These are phyloP conservation scores for Colletotrichum sp. DNA, from an alignment of 2,329 filamentous ascomycete genomes.

Conservation along the genomic window DNA sequence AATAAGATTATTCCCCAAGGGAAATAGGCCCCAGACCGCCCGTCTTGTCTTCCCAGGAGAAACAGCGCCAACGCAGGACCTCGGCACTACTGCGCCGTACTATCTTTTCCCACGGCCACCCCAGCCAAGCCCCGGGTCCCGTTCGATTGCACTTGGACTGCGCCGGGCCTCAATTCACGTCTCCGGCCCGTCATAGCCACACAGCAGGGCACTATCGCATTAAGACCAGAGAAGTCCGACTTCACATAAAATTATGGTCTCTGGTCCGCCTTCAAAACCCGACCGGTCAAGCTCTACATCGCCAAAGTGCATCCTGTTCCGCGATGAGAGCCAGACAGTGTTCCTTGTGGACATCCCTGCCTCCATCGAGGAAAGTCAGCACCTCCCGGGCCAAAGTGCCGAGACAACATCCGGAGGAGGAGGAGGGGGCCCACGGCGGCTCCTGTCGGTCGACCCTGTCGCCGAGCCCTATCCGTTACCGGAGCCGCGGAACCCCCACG, in stretches of 20 bases:
- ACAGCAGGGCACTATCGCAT: background rate
- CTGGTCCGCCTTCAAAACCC: background rate
- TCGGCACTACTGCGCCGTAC: slow-evolving; percentile 2
- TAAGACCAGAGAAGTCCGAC: background rate
- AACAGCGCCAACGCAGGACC: slow-evolving; percentile 9
- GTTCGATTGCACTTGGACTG: slow-evolving; percentile 8
- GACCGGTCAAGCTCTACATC: background rate
- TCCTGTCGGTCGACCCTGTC: slow-evolving; percentile 51
- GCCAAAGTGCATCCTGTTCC: slow-evolving; percentile 17
- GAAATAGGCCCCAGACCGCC: background rate
- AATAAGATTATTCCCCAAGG: background rate
- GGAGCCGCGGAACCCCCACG: slow-evolving; percentile 50
- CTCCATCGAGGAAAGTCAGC: slow-evolving; percentile 72
- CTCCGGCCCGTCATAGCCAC: slow-evolving; percentile 9
- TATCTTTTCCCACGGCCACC: background rate
- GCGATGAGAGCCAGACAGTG: slow-evolving; percentile 35
- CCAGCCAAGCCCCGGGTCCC: slow-evolving; percentile 4
- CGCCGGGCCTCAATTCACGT: background rate
- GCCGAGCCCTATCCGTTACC: slow-evolving; percentile 55
- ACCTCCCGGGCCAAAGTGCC: slow-evolving; percentile 38
- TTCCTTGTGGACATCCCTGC: slow-evolving; percentile 72
- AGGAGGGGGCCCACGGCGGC: slow-evolving; percentile 35
- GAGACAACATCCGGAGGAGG: background rate
- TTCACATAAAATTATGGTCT: background rate
- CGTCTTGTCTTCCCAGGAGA: background rate